Percentiles rank a stretch among this genome's conserved stretches.
Evolutionary conservation across 768 basidiomycete genomes (phyloP).

Genomic region (Paxillus involutus): DNA sequence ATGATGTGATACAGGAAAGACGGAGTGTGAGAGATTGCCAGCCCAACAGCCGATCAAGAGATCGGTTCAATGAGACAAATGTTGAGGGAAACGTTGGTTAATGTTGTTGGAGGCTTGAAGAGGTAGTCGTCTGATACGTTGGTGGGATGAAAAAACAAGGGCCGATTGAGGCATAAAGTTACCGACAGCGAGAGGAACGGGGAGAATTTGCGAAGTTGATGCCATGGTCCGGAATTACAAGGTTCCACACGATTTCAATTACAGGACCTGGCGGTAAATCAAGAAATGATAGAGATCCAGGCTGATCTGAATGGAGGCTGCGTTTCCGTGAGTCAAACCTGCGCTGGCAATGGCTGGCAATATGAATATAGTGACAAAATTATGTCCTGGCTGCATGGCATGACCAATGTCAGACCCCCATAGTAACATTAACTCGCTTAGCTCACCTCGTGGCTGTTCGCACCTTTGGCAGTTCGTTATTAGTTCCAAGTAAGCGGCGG

Average conservation of each 20-base stretch:
- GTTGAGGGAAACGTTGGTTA: too few relatives aligned
- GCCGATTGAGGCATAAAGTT: conserved; percentile 27
- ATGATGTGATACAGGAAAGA: conserved; percentile 6
- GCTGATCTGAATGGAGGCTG: conserved; percentile 18
- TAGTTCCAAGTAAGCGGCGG: conserved; percentile 17
- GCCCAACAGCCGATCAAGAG: background rate
- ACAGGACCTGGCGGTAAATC: conserved; percentile 22
- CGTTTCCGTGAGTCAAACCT: too few relatives aligned
- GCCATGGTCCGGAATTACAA: conserved; percentile 13
- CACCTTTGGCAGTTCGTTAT: conserved; percentile 17
- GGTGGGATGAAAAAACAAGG: conserved; percentile 5
- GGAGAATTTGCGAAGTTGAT: conserved; percentile 25
- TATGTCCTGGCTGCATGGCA: conserved; percentile 5
- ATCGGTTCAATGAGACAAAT: too few relatives aligned
- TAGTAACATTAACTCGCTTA: conserved; percentile 17
- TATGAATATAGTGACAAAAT: too few relatives aligned
- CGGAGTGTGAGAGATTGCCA: conserved; percentile 18
- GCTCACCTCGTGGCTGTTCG: conserved; percentile 23
- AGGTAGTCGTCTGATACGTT: background rate
- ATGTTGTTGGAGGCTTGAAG: too few relatives aligned
- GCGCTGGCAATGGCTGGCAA: conserved; percentile 5
- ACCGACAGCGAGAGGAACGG: conserved; percentile 24
- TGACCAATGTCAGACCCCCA: background rate
- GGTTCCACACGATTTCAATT: conserved; percentile 11
- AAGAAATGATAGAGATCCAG: conserved; percentile 25